Percentiles rank a stretch among this genome's conserved stretches.
Conservation (phyloP, 495 filamentous ascomycete genomes). For the Entonaema liquescens region DNA sequence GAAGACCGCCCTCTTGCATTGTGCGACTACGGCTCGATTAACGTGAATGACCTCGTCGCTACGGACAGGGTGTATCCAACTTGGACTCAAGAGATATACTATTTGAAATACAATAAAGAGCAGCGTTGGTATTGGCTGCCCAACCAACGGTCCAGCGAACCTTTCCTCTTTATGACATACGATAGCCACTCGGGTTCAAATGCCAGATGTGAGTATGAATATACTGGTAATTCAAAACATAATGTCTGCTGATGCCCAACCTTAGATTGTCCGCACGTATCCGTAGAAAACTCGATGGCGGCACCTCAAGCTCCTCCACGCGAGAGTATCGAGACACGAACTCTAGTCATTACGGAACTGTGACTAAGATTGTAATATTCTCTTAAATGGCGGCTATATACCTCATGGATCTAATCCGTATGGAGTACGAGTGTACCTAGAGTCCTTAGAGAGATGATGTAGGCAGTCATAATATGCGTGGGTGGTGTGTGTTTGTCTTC, state of each 20-base stretch:
- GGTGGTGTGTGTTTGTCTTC: background rate
- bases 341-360: slow-evolving; percentile 19
- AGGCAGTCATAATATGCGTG: too few relatives aligned
- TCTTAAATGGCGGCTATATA: background rate
- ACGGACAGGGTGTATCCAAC: slow-evolving; percentile 20
- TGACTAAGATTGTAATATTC: background rate
- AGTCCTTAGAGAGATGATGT: too few relatives aligned
- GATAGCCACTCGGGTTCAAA: slow-evolving; percentile 20
- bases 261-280: slow-evolving; percentile 20
- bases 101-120: slow-evolving; percentile 8
- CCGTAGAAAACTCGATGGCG: slow-evolving; percentile 11
- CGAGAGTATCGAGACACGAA: slow-evolving; percentile 17
- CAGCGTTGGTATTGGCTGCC: slow-evolving; percentile 26
- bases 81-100: slow-evolving; percentile 24
- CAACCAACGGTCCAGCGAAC: slow-evolving; percentile 9
- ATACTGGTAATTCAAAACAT: background rate
- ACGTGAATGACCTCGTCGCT: slow-evolving; percentile 15
- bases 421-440: background rate
- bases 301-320: background rate
- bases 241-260: background rate
- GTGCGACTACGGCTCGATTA: slow-evolving; percentile 17
- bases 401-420: background rate
- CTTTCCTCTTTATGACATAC: slow-evolving; percentile 15
- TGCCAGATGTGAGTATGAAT: slow-evolving; percentile 10
- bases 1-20: slow-evolving; percentile 22